phyloP scores from a whole-genome alignment of 2,329 filamentous ascomycete species.

The Fusarium nematophilum region DNA sequence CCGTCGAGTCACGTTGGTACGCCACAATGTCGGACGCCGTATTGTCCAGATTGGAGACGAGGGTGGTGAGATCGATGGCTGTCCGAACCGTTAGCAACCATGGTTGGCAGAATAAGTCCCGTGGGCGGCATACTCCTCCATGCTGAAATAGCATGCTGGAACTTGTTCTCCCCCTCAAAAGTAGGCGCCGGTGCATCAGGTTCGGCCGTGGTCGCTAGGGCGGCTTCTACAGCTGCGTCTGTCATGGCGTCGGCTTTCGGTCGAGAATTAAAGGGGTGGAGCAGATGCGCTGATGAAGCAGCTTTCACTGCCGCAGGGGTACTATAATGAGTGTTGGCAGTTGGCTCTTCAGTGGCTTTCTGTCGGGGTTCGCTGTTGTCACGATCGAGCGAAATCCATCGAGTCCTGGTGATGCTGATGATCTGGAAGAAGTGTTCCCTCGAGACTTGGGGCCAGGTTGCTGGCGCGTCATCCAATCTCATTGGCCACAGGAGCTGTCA shows the following conservation, averaged over 20 bases:
- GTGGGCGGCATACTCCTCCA: slow-evolving; percentile 80
- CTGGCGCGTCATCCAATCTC: slow-evolving; percentile 29
- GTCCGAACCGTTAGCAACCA: slow-evolving; percentile 34
- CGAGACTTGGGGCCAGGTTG: slow-evolving; percentile 33
- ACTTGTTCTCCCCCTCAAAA: slow-evolving; percentile 82
- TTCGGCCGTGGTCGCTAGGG: slow-evolving; percentile 36
- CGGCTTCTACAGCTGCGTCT: slow-evolving; percentile 47
- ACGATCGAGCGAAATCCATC: slow-evolving; percentile 27
- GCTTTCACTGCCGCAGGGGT: slow-evolving; percentile 21
- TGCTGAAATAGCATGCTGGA: slow-evolving; percentile 93
- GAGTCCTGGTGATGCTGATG: slow-evolving; percentile 14
- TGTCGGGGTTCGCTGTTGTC: slow-evolving; percentile 16
- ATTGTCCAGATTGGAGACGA: slow-evolving; percentile 87
- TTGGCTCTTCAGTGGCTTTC: slow-evolving; percentile 1
- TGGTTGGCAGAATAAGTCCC: not conserved
- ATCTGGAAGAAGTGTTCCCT: slow-evolving; percentile 40
- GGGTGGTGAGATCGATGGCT: slow-evolving; percentile 88
- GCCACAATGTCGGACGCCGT: slow-evolving; percentile 95
- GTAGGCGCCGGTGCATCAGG: slow-evolving; percentile 44
- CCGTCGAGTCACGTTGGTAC: slow-evolving; percentile 93
- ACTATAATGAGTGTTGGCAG: slow-evolving; percentile 7
- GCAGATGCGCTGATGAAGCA: slow-evolving; percentile 31
- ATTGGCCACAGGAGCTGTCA: slow-evolving; percentile 41
- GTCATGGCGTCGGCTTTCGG: slow-evolving; percentile 44
- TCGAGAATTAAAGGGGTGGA: slow-evolving; percentile 16